Evolutionary conservation across 352 stramenopile species (phyloP).

Genomic region (Pythium pyrilobum): DNA sequence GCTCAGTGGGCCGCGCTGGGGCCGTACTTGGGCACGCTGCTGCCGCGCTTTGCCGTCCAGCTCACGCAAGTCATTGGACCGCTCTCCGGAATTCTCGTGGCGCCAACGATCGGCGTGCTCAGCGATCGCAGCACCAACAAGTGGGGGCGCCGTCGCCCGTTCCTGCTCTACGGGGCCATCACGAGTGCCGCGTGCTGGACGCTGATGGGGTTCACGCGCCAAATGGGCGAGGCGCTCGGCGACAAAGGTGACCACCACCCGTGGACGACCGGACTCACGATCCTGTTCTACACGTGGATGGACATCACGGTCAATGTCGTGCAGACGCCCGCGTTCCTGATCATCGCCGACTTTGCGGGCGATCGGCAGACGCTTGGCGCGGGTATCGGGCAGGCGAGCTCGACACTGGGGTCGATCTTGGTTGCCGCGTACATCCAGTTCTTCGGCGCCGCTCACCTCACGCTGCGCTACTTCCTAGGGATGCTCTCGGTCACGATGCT

Average conservation of each 20-base stretch:
- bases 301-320: conserved; percentile 79
- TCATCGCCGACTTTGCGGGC: conserved; percentile 73
- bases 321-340: conserved; percentile 59
- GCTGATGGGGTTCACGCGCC: conserved; percentile 60
- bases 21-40: conserved; percentile 63
- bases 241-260: conserved; percentile 38
- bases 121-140: conserved; percentile 46
- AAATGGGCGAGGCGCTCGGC: conserved; percentile 58
- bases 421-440: conserved; percentile 70
- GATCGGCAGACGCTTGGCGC: conserved; percentile 60
- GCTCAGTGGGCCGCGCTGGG: conserved; percentile 70
- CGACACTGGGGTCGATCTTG: conserved; percentile 53
- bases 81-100: conserved; percentile 63
- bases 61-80: conserved; percentile 70
- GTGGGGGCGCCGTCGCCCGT: conserved; percentile 63
- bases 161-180: conserved; percentile 53
- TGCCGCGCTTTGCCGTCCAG: conserved; percentile 62
- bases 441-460: conserved; percentile 63
- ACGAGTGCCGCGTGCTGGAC: conserved; percentile 62
- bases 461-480: conserved; percentile 56
- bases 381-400: conserved; percentile 57
- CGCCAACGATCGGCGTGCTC: conserved; percentile 58
- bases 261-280: conserved; percentile 53
- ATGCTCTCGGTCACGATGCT: conserved; percentile 72
- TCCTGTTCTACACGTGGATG: conserved; percentile 83